A percentile compares a stretch with the other conserved stretches of the same genome.
Evolutionary conservation across 2,329 filamentous ascomycete genomes (phyloP).

Genomic region (Pezicula carpinea): DNA sequence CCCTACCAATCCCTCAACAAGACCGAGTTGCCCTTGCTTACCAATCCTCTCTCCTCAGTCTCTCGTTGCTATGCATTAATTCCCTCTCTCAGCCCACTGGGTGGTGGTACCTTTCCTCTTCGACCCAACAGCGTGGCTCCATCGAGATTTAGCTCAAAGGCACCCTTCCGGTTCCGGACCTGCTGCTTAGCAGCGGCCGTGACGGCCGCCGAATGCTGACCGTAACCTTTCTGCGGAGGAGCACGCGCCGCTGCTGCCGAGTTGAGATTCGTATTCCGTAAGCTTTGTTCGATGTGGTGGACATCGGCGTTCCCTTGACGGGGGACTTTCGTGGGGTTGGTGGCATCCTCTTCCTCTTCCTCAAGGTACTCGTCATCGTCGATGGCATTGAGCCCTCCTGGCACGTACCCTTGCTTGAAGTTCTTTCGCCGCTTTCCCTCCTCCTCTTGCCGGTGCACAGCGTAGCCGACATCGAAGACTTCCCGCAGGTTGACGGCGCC

Average conservation of each 20-base stretch:
- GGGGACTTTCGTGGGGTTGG: constrained; percentile 58
- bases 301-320: constrained; percentile 58
- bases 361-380: constrained; percentile 65
- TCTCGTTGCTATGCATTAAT: constrained; percentile 14
- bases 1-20: not conserved
- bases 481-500: constrained; percentile 93
- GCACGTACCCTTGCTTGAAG: constrained; percentile 65
- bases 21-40: not conserved
- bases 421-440: constrained; percentile 90
- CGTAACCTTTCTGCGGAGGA: constrained; percentile 61
- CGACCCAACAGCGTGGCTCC: constrained; percentile 85
- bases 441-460: constrained; percentile 93
- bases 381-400: constrained; percentile 61
- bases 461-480: constrained; percentile 97
- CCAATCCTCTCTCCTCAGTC: not conserved
- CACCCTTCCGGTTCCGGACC: constrained; percentile 67
- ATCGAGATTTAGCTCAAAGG: constrained; percentile 88
- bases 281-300: constrained; percentile 76
- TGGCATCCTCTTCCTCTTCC: constrained; percentile 49
- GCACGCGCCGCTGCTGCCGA: constrained; percentile 57
- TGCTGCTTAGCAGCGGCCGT: constrained; percentile 80
- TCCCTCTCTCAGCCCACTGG: constrained; percentile 24
- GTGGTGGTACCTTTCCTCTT: constrained; percentile 44
- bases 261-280: constrained; percentile 76
- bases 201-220: constrained; percentile 80